Evolutionary conservation across 192 early-diverging fungal species (phyloP).

Genomic region (Rhizoclosmatium sp.): DNA sequence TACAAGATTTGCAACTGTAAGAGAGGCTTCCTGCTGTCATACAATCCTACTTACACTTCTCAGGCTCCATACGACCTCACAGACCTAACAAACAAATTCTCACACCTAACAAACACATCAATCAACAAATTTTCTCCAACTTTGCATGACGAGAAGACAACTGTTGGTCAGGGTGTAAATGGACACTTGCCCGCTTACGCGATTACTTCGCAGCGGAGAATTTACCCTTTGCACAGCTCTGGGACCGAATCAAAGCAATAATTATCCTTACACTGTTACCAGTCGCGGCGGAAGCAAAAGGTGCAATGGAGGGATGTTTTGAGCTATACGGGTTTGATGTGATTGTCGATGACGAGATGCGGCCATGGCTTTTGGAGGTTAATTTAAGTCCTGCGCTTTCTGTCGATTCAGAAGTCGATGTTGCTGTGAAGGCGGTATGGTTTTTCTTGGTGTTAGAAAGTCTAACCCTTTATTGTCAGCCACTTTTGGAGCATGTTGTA

Average conservation of each 20-base stretch:
- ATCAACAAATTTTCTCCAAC: conserved; percentile 58
- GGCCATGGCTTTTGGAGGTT: conserved; percentile 60
- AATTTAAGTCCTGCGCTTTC: conserved; percentile 59
- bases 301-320: conserved; percentile 45
- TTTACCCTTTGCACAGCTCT: conserved; percentile 38
- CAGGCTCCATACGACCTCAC: conserved; percentile 38
- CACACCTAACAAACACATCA: conserved; percentile 63
- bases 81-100: conserved; percentile 44
- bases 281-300: conserved; percentile 40
- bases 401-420: conserved; percentile 50
- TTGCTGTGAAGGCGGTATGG: conserved; percentile 51
- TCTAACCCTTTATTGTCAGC: not conserved
- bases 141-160: conserved; percentile 45
- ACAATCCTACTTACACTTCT: not conserved
- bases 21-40: not conserved
- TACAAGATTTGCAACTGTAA: conserved; percentile 55
- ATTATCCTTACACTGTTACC: conserved; percentile 52
- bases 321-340: conserved; percentile 63
- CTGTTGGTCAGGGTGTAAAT: conserved; percentile 57
- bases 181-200: conserved; percentile 44
- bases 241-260: conserved; percentile 48
- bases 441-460: not conserved
- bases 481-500: conserved; percentile 47
- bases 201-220: conserved; percentile 31
- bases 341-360: conserved; percentile 47